Percentiles rank a stretch among this genome's conserved stretches.
phyloP scores from a whole-genome alignment of 176 grass and related monocot species.

The Ensete glaucum region DNA sequence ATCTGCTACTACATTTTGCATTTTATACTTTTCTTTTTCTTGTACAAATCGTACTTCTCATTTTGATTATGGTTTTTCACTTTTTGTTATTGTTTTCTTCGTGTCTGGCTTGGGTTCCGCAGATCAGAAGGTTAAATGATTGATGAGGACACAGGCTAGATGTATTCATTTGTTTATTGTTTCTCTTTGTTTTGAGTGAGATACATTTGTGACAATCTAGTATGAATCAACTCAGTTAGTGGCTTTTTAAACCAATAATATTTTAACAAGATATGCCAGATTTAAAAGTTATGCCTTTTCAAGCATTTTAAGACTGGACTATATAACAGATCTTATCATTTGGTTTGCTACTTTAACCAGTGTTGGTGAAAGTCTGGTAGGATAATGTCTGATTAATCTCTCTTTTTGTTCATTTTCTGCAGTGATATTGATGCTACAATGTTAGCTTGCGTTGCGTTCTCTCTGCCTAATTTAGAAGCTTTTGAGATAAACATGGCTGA shows the following conservation, averaged over 20 bases:
- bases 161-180: neutral
- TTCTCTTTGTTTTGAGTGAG: neutral
- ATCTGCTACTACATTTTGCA: neutral
- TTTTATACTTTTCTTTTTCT: neutral
- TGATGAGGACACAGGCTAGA: too few relatives aligned
- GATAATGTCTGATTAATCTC: slow-evolving; percentile 19
- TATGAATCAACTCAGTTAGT: neutral
- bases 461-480: slow-evolving; percentile 55
- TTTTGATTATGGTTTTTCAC: neutral
- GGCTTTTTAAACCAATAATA: too few relatives aligned
- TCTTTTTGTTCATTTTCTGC: slow-evolving; percentile 28
- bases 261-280: too few relatives aligned
- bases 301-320: slow-evolving; percentile 3
- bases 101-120: neutral
- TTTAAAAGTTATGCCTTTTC: neutral
- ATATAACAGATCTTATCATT: neutral
- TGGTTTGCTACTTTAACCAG: neutral
- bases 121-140: neutral
- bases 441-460: slow-evolving; percentile 81
- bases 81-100: neutral
- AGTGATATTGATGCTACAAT: slow-evolving; percentile 74
- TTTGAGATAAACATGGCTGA: slow-evolving; percentile 54
- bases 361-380: neutral
- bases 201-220: neutral
- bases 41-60: neutral